Base-by-base conservation (phyloP, 345 rosid species). In the Boechera stricta region DNA sequence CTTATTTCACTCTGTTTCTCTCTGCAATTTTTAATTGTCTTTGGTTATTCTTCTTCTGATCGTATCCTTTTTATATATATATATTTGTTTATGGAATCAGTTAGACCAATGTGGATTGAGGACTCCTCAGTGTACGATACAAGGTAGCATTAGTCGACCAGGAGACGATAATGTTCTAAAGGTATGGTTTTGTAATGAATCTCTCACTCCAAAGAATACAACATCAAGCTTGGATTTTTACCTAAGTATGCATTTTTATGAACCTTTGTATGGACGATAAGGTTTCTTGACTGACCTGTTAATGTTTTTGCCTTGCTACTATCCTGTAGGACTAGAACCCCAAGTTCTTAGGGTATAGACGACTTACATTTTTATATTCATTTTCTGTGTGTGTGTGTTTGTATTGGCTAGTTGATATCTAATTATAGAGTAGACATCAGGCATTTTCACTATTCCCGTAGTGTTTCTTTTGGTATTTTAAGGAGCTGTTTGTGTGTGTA, bases 61-160 rank as follows among this genome's bases (percentile, higher is more conserved):
- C 16, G 0, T 61, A 33, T 24, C 21, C 0, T 29, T 36, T 10
- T 57, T 38, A 18, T 10, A 5, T 33, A 21, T 21, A 21, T n/a
- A 1, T 45, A 9, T 10, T 45, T 51, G 9, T 64, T 64, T 49
- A 4, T 68, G 69, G 59, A 36, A 68, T 77, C 86, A 91, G 97
- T 82, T 94, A 69, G 91, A 88, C 48, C 97, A 91, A 71, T 82
- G 87, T 84, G 95, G 98, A 61, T 75, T 85, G 84, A 81, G 97
- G 83, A 94, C 94, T 64, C 91, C 89, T 38, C 98, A 91, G 80
- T 90, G 96, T 78, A 94, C 98, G 2, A 85, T 94, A 60, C 98
- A 85, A 76, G 98, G 98, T 41, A 79, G 80, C 72, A 84, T 94
- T 66, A 82, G 67, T 60, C 91, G 87, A 64, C 93, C 93, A 0